Evolutionary conservation across 345 rosid genomes (phyloP).

Genomic region (Jatropha curcas): DNA sequence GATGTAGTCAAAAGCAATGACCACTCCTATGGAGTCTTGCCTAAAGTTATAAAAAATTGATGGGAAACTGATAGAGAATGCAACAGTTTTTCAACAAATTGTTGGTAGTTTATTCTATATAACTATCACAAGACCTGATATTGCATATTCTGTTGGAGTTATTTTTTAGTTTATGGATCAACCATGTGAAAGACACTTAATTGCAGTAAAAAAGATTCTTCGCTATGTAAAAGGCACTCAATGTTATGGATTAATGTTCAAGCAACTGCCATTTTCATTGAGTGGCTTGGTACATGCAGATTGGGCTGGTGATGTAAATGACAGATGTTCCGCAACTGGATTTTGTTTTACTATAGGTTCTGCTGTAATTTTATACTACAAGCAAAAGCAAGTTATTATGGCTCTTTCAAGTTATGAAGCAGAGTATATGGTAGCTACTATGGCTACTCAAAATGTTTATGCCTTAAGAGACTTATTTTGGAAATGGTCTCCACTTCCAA

Average conservation of each 20-base stretch:
- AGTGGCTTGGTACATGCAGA: slow-evolving; percentile 10
- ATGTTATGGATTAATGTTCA: not conserved
- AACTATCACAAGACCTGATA: not conserved
- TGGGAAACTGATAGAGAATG: not conserved
- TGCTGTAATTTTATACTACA: not conserved
- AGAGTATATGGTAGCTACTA: slow-evolving; percentile 8
- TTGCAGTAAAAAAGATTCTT: not conserved
- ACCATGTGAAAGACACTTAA: not conserved
- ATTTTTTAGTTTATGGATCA: slow-evolving; percentile 6
- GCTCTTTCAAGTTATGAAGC: slow-evolving; percentile 2
- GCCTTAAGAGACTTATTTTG: slow-evolving; percentile 2
- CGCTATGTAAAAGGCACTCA: slow-evolving; percentile 15
- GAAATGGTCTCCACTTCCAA: not conserved
- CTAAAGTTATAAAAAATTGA: not conserved
- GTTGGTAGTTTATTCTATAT: too few relatives aligned
- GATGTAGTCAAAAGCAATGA: too few relatives aligned
- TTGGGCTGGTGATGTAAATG: not conserved
- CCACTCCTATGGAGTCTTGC: too few relatives aligned
- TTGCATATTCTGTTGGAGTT: slow-evolving; percentile 4
- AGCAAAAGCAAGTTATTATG: not conserved
- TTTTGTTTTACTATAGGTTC: not conserved
- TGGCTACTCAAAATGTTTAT: slow-evolving; percentile 9
- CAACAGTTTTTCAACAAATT: not conserved
- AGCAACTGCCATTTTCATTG: not conserved
- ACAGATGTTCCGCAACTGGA: too few relatives aligned